Evolutionary conservation across 2,329 filamentous ascomycete species (phyloP).

Genomic region (Leptographium galeiforme): DNA sequence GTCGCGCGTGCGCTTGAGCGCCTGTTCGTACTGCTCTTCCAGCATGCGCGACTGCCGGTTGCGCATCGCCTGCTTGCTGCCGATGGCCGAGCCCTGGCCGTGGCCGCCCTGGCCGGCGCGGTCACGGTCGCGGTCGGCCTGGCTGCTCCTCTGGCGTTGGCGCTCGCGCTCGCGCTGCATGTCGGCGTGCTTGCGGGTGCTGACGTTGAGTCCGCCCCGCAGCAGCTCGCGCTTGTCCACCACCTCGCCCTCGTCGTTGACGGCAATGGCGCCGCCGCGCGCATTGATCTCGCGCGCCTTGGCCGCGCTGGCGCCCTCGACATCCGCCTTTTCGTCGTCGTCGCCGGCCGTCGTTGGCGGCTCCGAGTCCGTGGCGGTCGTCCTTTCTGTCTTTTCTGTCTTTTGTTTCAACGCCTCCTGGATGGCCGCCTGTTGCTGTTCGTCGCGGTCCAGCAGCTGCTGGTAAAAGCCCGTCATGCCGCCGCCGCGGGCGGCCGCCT

Average conservation of each 20-base stretch:
- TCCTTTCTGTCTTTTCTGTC: constrained; percentile 20
- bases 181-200: constrained; percentile 44
- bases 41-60: constrained; percentile 70
- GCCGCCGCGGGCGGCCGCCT: constrained; percentile 35
- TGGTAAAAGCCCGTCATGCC: constrained; percentile 72
- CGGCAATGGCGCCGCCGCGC: constrained; percentile 44
- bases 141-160: neutral
- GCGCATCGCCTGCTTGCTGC: constrained; percentile 52
- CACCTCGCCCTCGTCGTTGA: constrained; percentile 75
- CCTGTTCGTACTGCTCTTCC: constrained; percentile 61
- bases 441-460: constrained; percentile 56
- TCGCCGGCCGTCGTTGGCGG: constrained; percentile 30
- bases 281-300: constrained; percentile 54
- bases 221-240: constrained; percentile 75
- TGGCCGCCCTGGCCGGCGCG: constrained; percentile 10
- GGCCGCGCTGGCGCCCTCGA: constrained; percentile 46
- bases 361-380: constrained; percentile 25
- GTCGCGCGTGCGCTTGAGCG: constrained; percentile 55
- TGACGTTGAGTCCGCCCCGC: constrained; percentile 61
- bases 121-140: neutral
- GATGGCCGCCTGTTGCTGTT: constrained; percentile 55
- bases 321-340: constrained; percentile 22
- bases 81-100: constrained; percentile 25
- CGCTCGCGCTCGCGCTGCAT: constrained; percentile 10
- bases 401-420: constrained; percentile 52